Conservation (phyloP, 2,329 filamentous ascomycete species). For the Leptodontidium sp. region DNA sequence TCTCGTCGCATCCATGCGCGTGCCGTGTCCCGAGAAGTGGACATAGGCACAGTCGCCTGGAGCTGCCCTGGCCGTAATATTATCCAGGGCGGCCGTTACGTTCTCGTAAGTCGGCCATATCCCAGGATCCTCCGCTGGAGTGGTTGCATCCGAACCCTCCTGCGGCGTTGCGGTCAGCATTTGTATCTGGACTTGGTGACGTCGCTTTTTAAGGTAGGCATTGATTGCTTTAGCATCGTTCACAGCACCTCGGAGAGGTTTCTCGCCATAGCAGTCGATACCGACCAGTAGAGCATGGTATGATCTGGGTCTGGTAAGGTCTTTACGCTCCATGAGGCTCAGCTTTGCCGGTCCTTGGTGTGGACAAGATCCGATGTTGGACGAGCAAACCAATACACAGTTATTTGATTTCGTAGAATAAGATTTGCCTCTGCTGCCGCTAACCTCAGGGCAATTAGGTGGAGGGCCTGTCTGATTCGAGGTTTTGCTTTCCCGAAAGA, state of each 20-base stretch:
- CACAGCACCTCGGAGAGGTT: background rate
- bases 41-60: conserved; percentile 36
- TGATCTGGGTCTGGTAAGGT: background rate
- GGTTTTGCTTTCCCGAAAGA: background rate
- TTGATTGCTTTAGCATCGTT: background rate
- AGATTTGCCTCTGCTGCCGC: background rate
- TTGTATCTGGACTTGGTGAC: background rate
- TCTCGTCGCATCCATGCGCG: conserved; percentile 13
- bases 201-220: background rate
- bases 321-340: background rate
- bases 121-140: background rate
- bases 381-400: background rate
- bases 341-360: background rate
- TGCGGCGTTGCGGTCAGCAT: background rate
- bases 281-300: background rate
- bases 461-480: background rate
- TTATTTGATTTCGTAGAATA: conserved; percentile 1
- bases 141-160: background rate
- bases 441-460: background rate
- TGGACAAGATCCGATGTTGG: background rate
- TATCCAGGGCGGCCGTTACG: conserved; percentile 25
- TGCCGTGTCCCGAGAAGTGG: conserved; percentile 39
- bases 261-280: background rate
- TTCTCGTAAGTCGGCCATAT: conserved; percentile 34
- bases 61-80: conserved; percentile 27